A percentile compares a stretch with the other conserved stretches of the same genome.
phyloP scores from a whole-genome alignment of 257 asterid species.

The Oldenlandia corymbosa region DNA sequence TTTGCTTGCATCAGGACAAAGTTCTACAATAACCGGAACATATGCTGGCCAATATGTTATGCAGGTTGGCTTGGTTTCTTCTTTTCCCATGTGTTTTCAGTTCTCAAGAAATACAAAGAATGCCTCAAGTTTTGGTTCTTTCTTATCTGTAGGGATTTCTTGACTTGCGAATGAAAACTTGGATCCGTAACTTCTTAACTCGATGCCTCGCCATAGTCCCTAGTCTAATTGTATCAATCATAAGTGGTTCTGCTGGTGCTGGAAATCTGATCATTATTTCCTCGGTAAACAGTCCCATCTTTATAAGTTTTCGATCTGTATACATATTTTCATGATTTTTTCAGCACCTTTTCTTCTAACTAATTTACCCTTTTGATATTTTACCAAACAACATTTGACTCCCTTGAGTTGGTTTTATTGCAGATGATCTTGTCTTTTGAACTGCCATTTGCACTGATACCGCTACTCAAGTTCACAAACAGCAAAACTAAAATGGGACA shows the following conservation, averaged over 20 bases:
- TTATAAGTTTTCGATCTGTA: neutral
- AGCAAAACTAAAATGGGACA: conserved; percentile 88
- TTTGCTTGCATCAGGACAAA: conserved; percentile 93
- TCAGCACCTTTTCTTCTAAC: neutral
- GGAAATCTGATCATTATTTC: conserved; percentile 90
- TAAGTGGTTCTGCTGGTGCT: conserved; percentile 84
- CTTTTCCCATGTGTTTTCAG: neutral
- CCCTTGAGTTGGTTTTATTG: conserved; percentile 4
- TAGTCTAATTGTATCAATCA: conserved; percentile 68
- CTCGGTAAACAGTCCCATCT: conserved; percentile 16
- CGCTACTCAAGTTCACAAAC: conserved; percentile 95
- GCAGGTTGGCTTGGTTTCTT: conserved; percentile 56
- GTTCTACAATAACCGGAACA: conserved; percentile 96
- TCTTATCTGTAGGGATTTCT: conserved; percentile 67
- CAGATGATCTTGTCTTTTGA: conserved; percentile 97
- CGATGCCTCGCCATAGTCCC: conserved; percentile 91
- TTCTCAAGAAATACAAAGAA: neutral
- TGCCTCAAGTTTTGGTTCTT: neutral
- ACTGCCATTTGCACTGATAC: conserved; percentile 90
- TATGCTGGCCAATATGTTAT: conserved; percentile 96
- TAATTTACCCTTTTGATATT: neutral
- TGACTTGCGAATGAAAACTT: conserved; percentile 78
- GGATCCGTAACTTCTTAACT: conserved; percentile 81
- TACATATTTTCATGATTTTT: too few relatives aligned
- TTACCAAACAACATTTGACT: too few relatives aligned